Base-by-base conservation (phyloP, 148 eudicot species). In the Chenopodium suecicum region DNA sequence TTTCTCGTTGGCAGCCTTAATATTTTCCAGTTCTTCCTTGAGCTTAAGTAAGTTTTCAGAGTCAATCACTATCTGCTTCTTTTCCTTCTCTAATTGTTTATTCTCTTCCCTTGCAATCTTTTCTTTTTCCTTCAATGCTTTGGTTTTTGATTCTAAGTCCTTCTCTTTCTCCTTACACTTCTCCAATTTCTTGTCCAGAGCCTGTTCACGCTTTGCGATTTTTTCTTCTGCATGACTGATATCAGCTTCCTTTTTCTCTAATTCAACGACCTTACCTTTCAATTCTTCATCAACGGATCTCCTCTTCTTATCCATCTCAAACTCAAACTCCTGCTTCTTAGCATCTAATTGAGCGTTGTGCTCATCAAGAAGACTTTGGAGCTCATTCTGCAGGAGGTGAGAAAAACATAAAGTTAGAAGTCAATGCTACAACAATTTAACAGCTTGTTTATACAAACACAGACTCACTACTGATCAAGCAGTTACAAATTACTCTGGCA, bases 341-440 rank as follows among this genome's bases (percentile, higher is more conserved):
- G 84, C 87, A 78, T 90, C 92, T 82, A 96, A 81, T 83, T 86
- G 80, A 83, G 84, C 79, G 50, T 89, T 83, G 86, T 94, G 95
- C 76, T 94, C 94, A 65, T 96, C 97, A 85, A 94, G 78, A 83
- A 92, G 94, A 85, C 91, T 88, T 87, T 96, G 94, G 76, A 96
- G 86, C 88, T 90, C 99, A 73, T 67, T 84, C 99, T 96, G 90
- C 86, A 82, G 47, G 70, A 68, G 72, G 6, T 62, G 7, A 23
- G 7, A 41, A 9, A 32, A 14, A 16, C 10, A 32, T 31, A 47
- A 34, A 12, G 19, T 69, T 17, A 16, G 2, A 32, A 69, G 4
- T 70, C 74, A 70, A 19, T 37, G 37, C 4, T 9, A 13, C 56
- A 67, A 69, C 8, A 14, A 13, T 4, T 12, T 27, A 22, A 31